phyloP scores from a whole-genome alignment of 2,329 filamentous ascomycete species.

The Fusarium zealandicum region DNA sequence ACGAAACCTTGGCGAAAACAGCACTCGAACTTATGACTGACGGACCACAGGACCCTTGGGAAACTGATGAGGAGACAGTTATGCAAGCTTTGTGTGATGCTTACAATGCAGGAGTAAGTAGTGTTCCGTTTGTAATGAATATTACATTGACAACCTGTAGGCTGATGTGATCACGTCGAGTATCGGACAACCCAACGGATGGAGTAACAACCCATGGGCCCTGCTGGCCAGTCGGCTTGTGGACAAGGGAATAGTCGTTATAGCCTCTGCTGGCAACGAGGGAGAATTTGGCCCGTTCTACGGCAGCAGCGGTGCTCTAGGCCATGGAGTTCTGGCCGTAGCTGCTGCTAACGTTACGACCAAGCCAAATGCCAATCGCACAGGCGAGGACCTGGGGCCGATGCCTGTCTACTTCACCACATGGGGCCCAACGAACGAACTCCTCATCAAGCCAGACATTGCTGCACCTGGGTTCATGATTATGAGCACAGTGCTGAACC shows the following conservation, averaged over 20 bases:
- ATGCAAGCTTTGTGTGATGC: constrained; percentile 49
- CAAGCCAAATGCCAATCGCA: constrained; percentile 47
- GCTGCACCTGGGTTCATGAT: constrained; percentile 59
- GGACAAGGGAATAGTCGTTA: constrained; percentile 55
- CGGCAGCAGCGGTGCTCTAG: constrained; percentile 45
- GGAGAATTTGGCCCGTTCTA: constrained; percentile 58
- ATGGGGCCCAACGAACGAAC: constrained; percentile 61
- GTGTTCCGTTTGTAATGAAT: not conserved
- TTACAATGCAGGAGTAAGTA: constrained; percentile 45
- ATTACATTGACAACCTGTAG: constrained; percentile 23
- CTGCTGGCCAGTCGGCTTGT: constrained; percentile 52
- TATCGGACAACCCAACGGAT: constrained; percentile 50
- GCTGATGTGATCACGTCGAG: constrained; percentile 55
- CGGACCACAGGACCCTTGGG: constrained; percentile 36
- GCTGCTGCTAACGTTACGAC: constrained; percentile 53
- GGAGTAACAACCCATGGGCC: constrained; percentile 53
- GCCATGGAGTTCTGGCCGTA: constrained; percentile 46
- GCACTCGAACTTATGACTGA: not conserved
- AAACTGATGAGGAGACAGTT: constrained; percentile 46
- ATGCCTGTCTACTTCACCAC: constrained; percentile 57
- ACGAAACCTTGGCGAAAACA: not conserved
- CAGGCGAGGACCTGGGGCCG: constrained; percentile 37
- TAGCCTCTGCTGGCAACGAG: constrained; percentile 60
- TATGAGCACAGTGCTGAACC: constrained; percentile 56
- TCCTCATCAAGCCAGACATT: constrained; percentile 59